A percentile compares a stretch with the other conserved stretches of the same genome.
These are phyloP conservation scores for Farysia itapuensis DNA, from an alignment of 1,284 basidiomycete species.

Conservation along the genomic window DNA sequence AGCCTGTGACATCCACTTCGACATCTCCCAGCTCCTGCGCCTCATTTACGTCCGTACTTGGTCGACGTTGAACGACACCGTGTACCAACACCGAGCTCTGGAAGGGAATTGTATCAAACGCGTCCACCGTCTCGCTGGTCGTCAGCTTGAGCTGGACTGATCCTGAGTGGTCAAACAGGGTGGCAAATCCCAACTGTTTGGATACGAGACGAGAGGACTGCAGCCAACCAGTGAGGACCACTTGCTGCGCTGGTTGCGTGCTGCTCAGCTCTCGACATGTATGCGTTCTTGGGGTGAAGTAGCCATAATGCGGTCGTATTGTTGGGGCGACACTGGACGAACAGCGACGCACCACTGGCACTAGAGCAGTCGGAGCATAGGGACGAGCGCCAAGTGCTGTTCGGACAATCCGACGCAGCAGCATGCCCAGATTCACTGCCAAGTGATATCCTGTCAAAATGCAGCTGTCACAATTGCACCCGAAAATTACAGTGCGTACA, in stretches of 20 bases:
- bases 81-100: slow-evolving; percentile 39
- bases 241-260: slow-evolving; percentile 66
- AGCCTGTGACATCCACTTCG: slow-evolving; percentile 74
- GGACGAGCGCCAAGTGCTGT: no score
- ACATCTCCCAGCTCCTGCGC: slow-evolving; percentile 68
- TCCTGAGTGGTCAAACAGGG: slow-evolving; percentile 75
- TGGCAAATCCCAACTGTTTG: slow-evolving; percentile 74
- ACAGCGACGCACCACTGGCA: no score
- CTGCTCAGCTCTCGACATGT: slow-evolving; percentile 68
- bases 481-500: no score
- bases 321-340: no score
- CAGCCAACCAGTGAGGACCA: slow-evolving; percentile 77
- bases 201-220: slow-evolving; percentile 70
- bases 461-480: no score
- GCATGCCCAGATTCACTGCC: no score
- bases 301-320: slow-evolving; percentile 61
- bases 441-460: no score
- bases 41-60: slow-evolving; percentile 26
- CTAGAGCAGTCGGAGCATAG: no score
- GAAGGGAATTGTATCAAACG: slow-evolving; percentile 14
- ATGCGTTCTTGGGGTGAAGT: slow-evolving; percentile 70
- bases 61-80: slow-evolving; percentile 29
- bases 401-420: no score
- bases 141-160: slow-evolving; percentile 69
- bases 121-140: neutral